Evolutionary conservation across 169 alveolate species (phyloP), one percentile per base, ranked within the genome.

Genomic region (Plasmodium gaboni): DNA sequence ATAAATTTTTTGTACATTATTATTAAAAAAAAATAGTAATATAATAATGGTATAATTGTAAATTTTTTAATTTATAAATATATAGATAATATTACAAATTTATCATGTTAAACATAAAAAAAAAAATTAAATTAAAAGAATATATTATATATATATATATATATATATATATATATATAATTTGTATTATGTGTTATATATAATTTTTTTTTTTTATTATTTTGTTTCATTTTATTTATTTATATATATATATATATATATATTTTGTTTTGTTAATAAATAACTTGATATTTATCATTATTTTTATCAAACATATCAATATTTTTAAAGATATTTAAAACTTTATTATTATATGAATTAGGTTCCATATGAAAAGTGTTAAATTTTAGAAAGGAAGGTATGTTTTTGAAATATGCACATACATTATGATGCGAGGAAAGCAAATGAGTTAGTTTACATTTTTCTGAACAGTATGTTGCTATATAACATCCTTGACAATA

Each of bases 391-490:
- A 87, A 87, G 10, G 88, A 65, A 12, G 88, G 88, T 28, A 74
- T 38, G 9, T 68, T 74, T 57, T 74, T 87, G 57, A 87, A 74
- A 65, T 74, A 74, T 38, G 57, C 88, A 26, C 88, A 74, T 17
- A 87, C 80, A 64, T 74, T 87, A 38, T 87, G 83, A 59, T 73
- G 88, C 13, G 88, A 87, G 2, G 80, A 64, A 53, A 74, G 55
- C 22, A 87, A 70, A 57, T 87, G 88, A 10, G 59, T 74, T 17
- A 74, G 28, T 26, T 19, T 87, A 51, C 88, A 87, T 12, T 61
- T n/a, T 71, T 87, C 85, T 71, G 88, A 74, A 64, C 88, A 74
- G 59, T 74, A 73, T 2, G 88, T 87, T 50, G 88, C 88, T 70
- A 74, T 74, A 46, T 87, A 65, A 51, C 88, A 73, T 50, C 88